These are phyloP conservation scores for Anisodus acutangulus DNA, from an alignment of 257 asterid species.

Conservation along the genomic window DNA sequence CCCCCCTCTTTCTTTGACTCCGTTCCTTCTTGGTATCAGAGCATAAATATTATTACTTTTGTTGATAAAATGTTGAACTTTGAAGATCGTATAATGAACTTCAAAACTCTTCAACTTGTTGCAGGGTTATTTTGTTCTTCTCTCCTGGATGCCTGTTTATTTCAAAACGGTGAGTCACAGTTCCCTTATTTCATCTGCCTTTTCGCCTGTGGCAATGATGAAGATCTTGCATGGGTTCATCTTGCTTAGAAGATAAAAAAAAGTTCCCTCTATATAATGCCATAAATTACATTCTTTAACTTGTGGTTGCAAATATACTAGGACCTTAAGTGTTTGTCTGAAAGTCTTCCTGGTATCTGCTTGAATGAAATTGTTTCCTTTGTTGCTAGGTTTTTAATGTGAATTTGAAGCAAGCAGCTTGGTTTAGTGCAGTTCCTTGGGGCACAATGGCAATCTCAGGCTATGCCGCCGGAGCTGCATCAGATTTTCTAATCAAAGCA, in stretches of 20 bases:
- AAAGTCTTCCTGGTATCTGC: not conserved
- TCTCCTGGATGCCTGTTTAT: conserved; percentile 98
- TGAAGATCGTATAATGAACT: not conserved
- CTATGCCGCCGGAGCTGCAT: conserved; percentile 82
- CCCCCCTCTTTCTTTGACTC: not conserved
- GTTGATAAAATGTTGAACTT: conserved; percentile 19
- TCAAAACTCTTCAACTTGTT: conserved; percentile 32
- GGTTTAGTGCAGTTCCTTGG: conserved; percentile 99
- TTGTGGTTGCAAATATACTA: not conserved
- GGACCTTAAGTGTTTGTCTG: not conserved
- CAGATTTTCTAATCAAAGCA: conserved; percentile 71
- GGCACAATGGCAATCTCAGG: conserved; percentile 98
- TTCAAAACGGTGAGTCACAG: conserved; percentile 78
- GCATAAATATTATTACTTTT: not conserved
- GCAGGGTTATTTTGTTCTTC: conserved; percentile 99
- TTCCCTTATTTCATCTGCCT: not conserved
- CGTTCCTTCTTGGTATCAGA: not conserved
- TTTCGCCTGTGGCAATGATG: not conserved
- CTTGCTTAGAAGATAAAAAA: not conserved
- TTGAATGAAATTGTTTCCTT: not conserved
- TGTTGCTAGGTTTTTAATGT: conserved; percentile 70
- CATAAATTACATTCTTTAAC: not conserved
- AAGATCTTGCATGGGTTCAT: not conserved
- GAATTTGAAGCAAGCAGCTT: conserved; percentile 95
- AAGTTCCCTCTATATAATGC: not conserved